Conservation (phyloP, 305 asterid species). For the Rubia tinctorum region DNA sequence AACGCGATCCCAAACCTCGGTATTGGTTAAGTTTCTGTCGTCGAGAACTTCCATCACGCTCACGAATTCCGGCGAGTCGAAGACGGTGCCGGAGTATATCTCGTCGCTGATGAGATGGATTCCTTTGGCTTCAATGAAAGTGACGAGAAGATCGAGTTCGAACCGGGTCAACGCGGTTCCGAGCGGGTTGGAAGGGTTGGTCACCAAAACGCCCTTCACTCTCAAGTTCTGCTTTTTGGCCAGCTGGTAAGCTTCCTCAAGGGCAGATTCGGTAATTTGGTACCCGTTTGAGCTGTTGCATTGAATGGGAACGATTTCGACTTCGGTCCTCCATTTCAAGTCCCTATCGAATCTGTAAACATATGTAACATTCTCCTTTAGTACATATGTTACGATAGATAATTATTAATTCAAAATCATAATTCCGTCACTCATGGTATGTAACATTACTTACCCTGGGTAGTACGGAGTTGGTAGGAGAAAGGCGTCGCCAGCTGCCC, state of each 20-base stretch:
- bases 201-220: conserved; percentile 78
- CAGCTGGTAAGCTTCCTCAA: conserved; percentile 57
- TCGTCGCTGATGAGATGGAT: conserved; percentile 85
- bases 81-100: conserved; percentile 79
- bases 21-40: conserved; percentile 22
- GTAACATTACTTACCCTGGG: conserved; percentile 58
- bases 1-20: conserved; percentile 56
- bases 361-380: background rate
- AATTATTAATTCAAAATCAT: no score
- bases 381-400: background rate
- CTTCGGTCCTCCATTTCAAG: conserved; percentile 88
- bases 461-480: conserved; percentile 95
- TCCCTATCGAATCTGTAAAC: conserved; percentile 81
- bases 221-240: conserved; percentile 57
- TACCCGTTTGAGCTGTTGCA: conserved; percentile 65
- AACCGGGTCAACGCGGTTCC: conserved; percentile 56
- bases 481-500: conserved; percentile 79
- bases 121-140: conserved; percentile 45
- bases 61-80: conserved; percentile 53
- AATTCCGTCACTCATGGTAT: no score
- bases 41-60: conserved; percentile 62
- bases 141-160: conserved; percentile 56
- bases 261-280: conserved; percentile 66
- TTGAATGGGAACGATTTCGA: conserved; percentile 75
- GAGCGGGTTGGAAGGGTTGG: conserved; percentile 87